Evolutionary conservation across 179 eudicot genomes (phyloP), one percentile per base, ranked within the genome.

Genomic region (Beta lomatogona): DNA sequence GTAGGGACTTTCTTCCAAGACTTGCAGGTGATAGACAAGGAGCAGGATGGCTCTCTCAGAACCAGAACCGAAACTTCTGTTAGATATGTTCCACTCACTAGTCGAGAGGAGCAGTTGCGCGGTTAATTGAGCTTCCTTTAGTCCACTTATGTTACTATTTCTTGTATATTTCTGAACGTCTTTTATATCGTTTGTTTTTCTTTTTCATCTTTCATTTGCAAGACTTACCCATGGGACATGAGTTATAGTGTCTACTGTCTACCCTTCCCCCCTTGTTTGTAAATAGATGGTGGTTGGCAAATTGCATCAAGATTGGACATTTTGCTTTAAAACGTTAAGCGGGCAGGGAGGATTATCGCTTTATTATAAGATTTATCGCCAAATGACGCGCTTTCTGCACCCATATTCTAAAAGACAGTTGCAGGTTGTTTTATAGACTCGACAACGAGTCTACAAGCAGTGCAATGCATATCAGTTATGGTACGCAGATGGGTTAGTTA

Each of bases 1-100:
- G 99, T 96, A 5, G 99, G 99, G 16, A 91, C 93, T 69, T 63
- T 87, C 16, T 94, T 89, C 86, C 99, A 96, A 86, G 98, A 91
- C 72, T 78, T 96, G 77, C 86, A 93, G 87, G 97, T 96, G 54
- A 82, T 96, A 11, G 99, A 94, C 87, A 96, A 96, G 87, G 85
- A 91, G 9, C 66, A 77, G 53, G 98, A 96, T 71, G 98, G 99
- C 66, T 85, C 94, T 4, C 5, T 92, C 18, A 90, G 83, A 78
- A 86, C 91, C n/a, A 92, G 89, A 28, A 90, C 88, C 3, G 98
- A 93, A 86, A 96, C 98, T 77, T 93, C 98, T 48, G 99, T 96
- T 53, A 92, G 99, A 53, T 96, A 94, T 71, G 98, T 96, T 68
- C 99, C 98, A 11, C 82, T 96, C 64, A 94, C 98, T 46, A 92